phyloP scores from a whole-genome alignment of 371 early-diverging fungal species.

The Catenaria anguillulae region DNA sequence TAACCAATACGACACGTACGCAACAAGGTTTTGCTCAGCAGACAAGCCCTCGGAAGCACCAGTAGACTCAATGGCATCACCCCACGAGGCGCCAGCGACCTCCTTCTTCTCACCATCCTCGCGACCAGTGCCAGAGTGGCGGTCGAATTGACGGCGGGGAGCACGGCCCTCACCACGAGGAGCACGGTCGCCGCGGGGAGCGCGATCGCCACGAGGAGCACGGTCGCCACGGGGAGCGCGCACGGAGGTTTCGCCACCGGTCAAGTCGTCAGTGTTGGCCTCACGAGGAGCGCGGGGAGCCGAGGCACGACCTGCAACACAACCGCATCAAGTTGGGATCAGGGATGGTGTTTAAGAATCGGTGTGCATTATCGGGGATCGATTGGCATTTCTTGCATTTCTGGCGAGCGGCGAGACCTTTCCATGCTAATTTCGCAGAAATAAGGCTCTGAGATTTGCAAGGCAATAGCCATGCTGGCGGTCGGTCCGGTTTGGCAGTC shows the following conservation, averaged over 20 bases:
- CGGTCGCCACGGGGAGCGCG: conserved; percentile 5
- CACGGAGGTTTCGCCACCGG: neutral
- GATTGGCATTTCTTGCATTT: too few relatives aligned
- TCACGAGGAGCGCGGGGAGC: conserved; percentile 2
- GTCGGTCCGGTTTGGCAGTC: too few relatives aligned
- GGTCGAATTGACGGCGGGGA: conserved; percentile 57
- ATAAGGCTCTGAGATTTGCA: too few relatives aligned
- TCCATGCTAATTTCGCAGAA: too few relatives aligned
- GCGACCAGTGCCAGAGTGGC: conserved; percentile 54
- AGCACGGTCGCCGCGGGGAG: conserved; percentile 18
- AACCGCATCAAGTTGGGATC: too few relatives aligned
- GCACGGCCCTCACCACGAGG: conserved; percentile 27
- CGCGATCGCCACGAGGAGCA: conserved; percentile 23
- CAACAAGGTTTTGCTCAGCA: conserved; percentile 19
- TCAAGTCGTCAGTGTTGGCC: neutral
- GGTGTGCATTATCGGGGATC: neutral
- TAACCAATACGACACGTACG: conserved; percentile 12
- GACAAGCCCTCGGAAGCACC: conserved; percentile 23
- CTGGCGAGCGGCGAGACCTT: too few relatives aligned
- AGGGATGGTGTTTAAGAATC: neutral
- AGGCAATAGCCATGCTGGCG: too few relatives aligned
- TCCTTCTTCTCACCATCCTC: conserved; percentile 71
- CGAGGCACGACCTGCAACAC: conserved; percentile 1
- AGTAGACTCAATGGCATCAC: conserved; percentile 30
- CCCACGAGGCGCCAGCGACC: conserved; percentile 57